Conservation (phyloP, 108 stramenopile genomes). For the Schizochytrium sp. region DNA sequence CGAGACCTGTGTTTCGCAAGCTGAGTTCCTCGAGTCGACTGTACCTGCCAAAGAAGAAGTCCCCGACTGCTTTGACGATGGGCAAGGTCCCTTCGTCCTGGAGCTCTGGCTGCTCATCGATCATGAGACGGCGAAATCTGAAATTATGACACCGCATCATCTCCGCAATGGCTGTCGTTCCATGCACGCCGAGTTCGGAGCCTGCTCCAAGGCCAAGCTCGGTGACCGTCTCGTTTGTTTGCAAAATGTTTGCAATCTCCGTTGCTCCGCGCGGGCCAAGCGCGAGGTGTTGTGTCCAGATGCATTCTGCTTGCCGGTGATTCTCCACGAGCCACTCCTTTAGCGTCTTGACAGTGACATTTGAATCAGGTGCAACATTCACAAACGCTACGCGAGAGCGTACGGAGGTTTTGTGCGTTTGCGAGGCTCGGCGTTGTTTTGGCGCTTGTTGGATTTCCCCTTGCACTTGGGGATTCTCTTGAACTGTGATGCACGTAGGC, state of each 20-base stretch:
- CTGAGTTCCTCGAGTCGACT: background rate
- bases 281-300: background rate
- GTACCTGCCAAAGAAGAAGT: constrained; percentile 11
- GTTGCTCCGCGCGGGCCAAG: background rate
- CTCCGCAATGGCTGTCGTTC: background rate
- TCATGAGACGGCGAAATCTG: background rate
- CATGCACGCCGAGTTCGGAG: background rate
- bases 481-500: too few relatives aligned
- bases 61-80: background rate
- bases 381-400: background rate
- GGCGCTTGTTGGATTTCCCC: too few relatives aligned
- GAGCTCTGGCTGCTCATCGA: background rate
- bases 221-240: background rate
- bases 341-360: background rate
- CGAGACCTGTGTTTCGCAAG: constrained; percentile 3
- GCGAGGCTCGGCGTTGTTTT: too few relatives aligned
- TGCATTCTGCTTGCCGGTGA: background rate
- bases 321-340: background rate
- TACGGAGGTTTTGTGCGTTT: too few relatives aligned
- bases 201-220: background rate
- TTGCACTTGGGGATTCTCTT: too few relatives aligned
- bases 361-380: background rate
- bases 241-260: background rate
- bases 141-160: background rate
- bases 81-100: background rate